Conservation (phyloP, 73 alveolate genomes). For the Uronychia binucleata region DNA sequence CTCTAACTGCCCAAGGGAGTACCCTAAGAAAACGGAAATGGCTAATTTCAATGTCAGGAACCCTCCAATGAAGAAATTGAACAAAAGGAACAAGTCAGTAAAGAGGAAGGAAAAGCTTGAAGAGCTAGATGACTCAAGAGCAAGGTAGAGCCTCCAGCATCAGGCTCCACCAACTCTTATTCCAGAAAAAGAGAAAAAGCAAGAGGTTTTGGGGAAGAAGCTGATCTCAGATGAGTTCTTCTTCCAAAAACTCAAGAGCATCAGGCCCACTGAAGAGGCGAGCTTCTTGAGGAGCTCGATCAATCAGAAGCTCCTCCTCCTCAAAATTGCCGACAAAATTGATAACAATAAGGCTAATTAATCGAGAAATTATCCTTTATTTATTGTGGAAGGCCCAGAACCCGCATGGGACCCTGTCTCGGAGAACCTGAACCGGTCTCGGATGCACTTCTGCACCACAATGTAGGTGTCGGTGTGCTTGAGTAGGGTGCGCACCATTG, state of each 20-base stretch:
- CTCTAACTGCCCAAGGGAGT: too few species aligned
- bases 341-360: neutral
- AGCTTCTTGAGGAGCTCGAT: neutral
- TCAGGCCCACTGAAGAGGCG: neutral
- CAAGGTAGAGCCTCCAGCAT: too few species aligned
- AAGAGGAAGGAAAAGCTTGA: too few species aligned
- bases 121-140: too few species aligned
- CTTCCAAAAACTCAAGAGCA: neutral
- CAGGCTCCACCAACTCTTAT: too few species aligned
- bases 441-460: neutral
- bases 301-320: neutral
- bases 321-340: neutral
- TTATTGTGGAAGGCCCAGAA: neutral
- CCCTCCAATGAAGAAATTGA: too few species aligned
- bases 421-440: neutral
- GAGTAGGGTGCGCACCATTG: neutral
- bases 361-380: neutral
- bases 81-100: too few species aligned
- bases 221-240: neutral
- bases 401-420: too few species aligned
- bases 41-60: too few species aligned
- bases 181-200: too few species aligned
- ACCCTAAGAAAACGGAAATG: too few species aligned
- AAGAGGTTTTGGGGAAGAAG: too few species aligned
- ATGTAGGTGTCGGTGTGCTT: neutral